A percentile compares a stretch with the other conserved stretches of the same genome.
Conservation (phyloP, 306 rosid genomes). For the Prunus armeniaca region DNA sequence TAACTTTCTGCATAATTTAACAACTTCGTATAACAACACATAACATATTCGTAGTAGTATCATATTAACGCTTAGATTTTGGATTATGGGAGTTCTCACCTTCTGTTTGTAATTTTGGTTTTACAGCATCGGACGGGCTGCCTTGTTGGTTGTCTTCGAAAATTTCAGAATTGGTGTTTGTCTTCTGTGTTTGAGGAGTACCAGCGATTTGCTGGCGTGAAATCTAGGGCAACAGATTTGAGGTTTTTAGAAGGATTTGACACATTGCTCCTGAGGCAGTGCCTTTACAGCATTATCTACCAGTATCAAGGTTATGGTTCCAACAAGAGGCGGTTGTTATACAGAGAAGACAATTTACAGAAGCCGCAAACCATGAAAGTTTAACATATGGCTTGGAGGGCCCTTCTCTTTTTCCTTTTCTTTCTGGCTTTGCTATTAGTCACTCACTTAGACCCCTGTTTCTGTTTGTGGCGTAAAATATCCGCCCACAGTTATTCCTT, state of each 20-base stretch:
- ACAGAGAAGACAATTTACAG: slow-evolving; percentile 65
- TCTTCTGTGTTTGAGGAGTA: slow-evolving; percentile 85
- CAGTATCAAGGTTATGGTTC: slow-evolving; percentile 88
- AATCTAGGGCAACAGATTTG: slow-evolving; percentile 64
- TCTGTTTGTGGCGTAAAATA: slow-evolving; percentile 8
- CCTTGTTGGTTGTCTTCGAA: slow-evolving; percentile 87
- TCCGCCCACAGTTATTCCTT: not conserved
- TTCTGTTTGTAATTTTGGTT: not conserved
- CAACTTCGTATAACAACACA: not conserved
- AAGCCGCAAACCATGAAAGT: slow-evolving; percentile 58
- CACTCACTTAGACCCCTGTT: not conserved
- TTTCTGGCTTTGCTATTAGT: not conserved
- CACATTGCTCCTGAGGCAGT: slow-evolving; percentile 55
- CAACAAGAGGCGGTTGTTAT: slow-evolving; percentile 70
- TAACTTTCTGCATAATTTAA: not conserved
- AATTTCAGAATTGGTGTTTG: slow-evolving; percentile 93
- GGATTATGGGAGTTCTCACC: not conserved
- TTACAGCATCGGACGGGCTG: slow-evolving; percentile 91
- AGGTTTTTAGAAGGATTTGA: slow-evolving; percentile 72
- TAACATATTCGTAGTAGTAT: not conserved
- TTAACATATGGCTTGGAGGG: slow-evolving; percentile 27
- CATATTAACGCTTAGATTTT: not conserved
- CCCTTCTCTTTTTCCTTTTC: not conserved
- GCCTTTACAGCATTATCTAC: slow-evolving; percentile 89
- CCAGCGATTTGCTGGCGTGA: slow-evolving; percentile 66